phyloP scores from a whole-genome alignment of 345 rosid genomes.

The Gossypium ekmanianum region DNA sequence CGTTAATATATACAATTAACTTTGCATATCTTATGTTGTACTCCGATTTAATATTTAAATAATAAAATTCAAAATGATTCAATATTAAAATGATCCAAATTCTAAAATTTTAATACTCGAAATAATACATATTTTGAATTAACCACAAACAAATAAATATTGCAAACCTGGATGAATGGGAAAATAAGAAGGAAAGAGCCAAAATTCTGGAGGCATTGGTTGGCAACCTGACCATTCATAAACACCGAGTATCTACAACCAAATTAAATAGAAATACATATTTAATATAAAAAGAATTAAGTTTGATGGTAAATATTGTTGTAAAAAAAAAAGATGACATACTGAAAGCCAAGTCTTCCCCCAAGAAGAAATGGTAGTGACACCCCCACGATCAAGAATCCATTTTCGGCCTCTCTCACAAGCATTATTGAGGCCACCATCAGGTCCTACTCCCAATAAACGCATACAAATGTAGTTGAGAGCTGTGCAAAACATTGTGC shows the following conservation, averaged over 20 bases:
- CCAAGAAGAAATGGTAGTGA: not conserved
- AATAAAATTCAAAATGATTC: too few species aligned
- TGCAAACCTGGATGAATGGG: constrained; percentile 49
- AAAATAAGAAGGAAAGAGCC: constrained; percentile 51
- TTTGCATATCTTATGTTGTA: too few species aligned
- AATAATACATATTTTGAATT: not conserved
- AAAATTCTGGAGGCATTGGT: constrained; percentile 72
- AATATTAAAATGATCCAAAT: too few species aligned
- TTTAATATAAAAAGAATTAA: too few species aligned
- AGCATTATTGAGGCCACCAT: constrained; percentile 13
- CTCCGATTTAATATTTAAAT: too few species aligned
- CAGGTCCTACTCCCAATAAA: constrained; percentile 41
- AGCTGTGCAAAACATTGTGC: constrained; percentile 44
- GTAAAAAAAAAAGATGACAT: not conserved
- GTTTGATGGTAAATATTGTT: too few species aligned
- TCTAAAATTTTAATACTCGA: too few species aligned
- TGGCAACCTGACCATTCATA: constrained; percentile 57
- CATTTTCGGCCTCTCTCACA: constrained; percentile 9
- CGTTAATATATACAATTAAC: too few species aligned
- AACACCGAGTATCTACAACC: constrained; percentile 16
- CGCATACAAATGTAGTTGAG: constrained; percentile 48
- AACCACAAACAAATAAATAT: not conserved
- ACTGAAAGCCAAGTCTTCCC: constrained; percentile 14
- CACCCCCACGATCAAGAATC: constrained; percentile 9
- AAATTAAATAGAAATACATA: not conserved